Evolutionary conservation across 2,329 filamentous ascomycete genomes (phyloP), one percentile per base, ranked within the genome.

Genomic region (Furcasterigmium sp.): DNA sequence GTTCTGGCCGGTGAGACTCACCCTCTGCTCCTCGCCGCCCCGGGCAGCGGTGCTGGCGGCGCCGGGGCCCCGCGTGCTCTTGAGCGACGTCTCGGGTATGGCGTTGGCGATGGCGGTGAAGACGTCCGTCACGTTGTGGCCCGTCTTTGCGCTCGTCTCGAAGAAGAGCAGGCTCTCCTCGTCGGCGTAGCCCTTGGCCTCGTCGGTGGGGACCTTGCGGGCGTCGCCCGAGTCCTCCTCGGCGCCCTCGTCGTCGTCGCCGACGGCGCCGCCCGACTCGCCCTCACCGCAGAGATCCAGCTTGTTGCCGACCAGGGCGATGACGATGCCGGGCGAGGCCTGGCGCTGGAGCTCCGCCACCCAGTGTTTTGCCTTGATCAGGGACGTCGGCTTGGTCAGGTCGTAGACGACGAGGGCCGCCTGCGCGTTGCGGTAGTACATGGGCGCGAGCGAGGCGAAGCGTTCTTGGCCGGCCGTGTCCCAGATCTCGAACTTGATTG

Each of bases 401-500:
- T 98, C 91, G 80, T 97, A 98, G 63, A 97, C 91, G 49, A 98
- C 91, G 54, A 98, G 86, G 13, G 93, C 93, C 51, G 91, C 90
- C 72, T 97, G 91, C 41, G 93, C 93, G 64, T 98, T 97, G 68
- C 91, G 90, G 75, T 97, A 97, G 78, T 98, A 98, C 93, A 97
- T 97, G 57, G 91, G 93, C 41, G 93, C 93, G 48, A 97, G 81
- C 41, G 87, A 94, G 56, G 91, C 91, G 62, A 97, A 98, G 51
- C 91, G 88, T 73, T 98, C 91, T 69, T 98, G 91, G 61, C 91
- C 91, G 35, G 93, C 91, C 14, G 91, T 97, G 73, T 98, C 91
- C 91, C 91, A 98, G 60, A 98, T 97, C 65, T 91, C 87, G 61
- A 91, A 91, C 67, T 88, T 88, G 73, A 91, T 91, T 53, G 89